Conservation (phyloP, 2,329 filamentous ascomycete species). For the Colletotrichum lentis region DNA sequence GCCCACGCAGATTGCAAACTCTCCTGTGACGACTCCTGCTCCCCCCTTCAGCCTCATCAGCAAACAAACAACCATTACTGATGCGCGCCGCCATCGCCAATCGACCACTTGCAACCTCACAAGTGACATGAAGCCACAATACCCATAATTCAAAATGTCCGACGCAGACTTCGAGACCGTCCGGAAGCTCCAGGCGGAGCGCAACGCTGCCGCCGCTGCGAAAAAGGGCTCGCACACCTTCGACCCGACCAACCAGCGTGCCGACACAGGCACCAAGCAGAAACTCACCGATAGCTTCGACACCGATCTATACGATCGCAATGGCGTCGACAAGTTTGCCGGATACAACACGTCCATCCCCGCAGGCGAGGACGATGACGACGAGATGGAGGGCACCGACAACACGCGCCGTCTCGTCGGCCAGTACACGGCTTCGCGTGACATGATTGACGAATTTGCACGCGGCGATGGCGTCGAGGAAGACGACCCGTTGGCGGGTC, state of each 20-base stretch:
- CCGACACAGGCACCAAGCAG: slow-evolving; percentile 85
- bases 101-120: slow-evolving; percentile 37
- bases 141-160: slow-evolving; percentile 63
- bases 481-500: slow-evolving; percentile 84
- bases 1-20: slow-evolving; percentile 40
- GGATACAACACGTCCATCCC: slow-evolving; percentile 93
- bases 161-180: slow-evolving; percentile 88
- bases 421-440: slow-evolving; percentile 92
- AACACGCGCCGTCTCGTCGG: slow-evolving; percentile 82
- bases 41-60: slow-evolving; percentile 41
- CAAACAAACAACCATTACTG: slow-evolving; percentile 40
- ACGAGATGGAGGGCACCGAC: slow-evolving; percentile 78
- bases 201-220: slow-evolving; percentile 78
- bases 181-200: slow-evolving; percentile 89
- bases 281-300: slow-evolving; percentile 91
- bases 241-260: slow-evolving; percentile 81
- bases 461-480: slow-evolving; percentile 86
- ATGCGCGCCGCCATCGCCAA: slow-evolving; percentile 39
- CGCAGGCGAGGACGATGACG: slow-evolving; percentile 77
- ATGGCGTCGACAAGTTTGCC: slow-evolving; percentile 80
- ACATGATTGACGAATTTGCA: slow-evolving; percentile 94
- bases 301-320: slow-evolving; percentile 83
- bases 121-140: slow-evolving; percentile 49
- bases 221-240: slow-evolving; percentile 86
- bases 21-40: slow-evolving; percentile 35